Base-by-base conservation (phyloP, 768 basidiomycete genomes). In the Tylopilus cervinicoccineus region DNA sequence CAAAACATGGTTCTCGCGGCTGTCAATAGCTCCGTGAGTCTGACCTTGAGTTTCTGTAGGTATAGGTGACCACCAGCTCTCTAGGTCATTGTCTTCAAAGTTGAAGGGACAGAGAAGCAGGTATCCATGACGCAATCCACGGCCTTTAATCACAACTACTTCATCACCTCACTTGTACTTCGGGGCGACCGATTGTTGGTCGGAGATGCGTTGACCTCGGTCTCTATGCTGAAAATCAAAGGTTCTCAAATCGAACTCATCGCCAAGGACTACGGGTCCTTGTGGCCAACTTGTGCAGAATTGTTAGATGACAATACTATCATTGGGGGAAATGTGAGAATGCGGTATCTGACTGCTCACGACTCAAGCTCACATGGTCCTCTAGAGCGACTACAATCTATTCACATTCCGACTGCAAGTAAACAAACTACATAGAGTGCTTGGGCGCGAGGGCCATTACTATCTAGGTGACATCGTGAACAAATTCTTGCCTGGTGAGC, bases 81-180 rank as follows among this genome's bases (percentile, higher is more conserved):
- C 36, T 51, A 80, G 77, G 70, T 86, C n/a, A 56, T 75, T 39
- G 62, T 78, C 26, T 79, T 69, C 51, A 62, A 69, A 6, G 62
- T 80, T 3, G 70, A 74, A 36, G 62, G 52, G 41, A 56, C 71
- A n/a, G 59, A 63, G 10, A 56, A 59, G 29, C 55, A 70, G 14
- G 55, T 69, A 28, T 53, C 64, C 1, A 66, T 70, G 53, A 58
- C 60, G 6, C 70, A 72, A 26, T 56, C 80, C 7, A 63, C 78
- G 0, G 72, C 78, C 32, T 93, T 90, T 85, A 83, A 86, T 54
- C 88, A 91, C 61, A 92, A 88, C 47, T 93, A 93, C 67, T 52
- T 88, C 48, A 80, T 93, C 24, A 81, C 78, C 5, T 82, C 79
- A 47, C 67, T 96, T 19, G 79, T 77, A 0, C 69, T 79, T 4